Evolutionary conservation across 345 rosid genomes (phyloP).

Genomic region (Hirschfeldia incana): DNA sequence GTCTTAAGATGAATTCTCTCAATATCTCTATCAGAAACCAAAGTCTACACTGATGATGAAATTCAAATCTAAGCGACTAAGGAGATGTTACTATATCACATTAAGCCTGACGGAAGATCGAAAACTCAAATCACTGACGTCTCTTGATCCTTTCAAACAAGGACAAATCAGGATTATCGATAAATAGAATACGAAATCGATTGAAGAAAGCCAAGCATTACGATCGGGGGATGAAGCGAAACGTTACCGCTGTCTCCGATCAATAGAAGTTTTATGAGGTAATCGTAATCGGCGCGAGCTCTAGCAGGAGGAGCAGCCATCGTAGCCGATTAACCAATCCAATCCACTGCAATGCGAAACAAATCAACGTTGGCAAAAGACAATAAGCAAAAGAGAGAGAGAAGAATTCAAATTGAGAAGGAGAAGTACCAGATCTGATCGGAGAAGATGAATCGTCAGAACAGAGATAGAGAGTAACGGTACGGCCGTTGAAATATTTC

Average conservation of each 20-base stretch:
- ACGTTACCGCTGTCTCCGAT: slow-evolving; percentile 44
- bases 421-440: slow-evolving; percentile 48
- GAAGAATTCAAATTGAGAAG: neutral
- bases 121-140: neutral
- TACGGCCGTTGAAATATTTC: slow-evolving; percentile 41
- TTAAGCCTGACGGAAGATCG: neutral
- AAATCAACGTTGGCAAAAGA: slow-evolving; percentile 12
- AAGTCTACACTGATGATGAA: neutral
- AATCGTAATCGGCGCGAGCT: slow-evolving; percentile 83
- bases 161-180: neutral
- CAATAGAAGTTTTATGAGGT: slow-evolving; percentile 66
- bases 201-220: slow-evolving; percentile 1
- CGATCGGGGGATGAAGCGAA: neutral
- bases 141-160: neutral
- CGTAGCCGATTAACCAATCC: neutral
- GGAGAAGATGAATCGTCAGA: slow-evolving; percentile 32
- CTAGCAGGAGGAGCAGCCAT: slow-evolving; percentile 83
- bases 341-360: slow-evolving; percentile 4
- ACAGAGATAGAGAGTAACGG: neutral
- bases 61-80: slow-evolving; percentile 20
- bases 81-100: neutral
- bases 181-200: neutral
- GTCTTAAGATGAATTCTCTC: neutral
- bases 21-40: neutral
- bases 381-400: neutral